These are phyloP conservation scores for Chlamydomonas incerta DNA, from an alignment of 139 green algal species.

Conservation along the genomic window DNA sequence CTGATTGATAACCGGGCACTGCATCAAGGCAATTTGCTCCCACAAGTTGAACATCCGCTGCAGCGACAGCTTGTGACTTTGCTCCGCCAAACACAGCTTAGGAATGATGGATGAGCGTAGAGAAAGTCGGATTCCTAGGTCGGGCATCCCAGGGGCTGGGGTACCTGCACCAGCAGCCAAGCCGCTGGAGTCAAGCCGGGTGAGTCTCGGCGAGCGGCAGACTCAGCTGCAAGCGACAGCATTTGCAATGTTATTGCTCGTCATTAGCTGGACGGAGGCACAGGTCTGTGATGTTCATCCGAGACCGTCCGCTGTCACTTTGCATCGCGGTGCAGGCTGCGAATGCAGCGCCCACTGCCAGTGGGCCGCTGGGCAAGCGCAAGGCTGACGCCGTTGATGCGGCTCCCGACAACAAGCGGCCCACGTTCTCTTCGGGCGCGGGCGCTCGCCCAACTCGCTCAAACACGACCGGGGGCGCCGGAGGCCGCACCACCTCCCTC, in stretches of 20 bases:
- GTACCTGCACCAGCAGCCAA: no score
- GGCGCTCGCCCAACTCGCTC: neutral
- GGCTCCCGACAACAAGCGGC: constrained; percentile 49
- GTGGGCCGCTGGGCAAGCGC: constrained; percentile 41
- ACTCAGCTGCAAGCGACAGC: neutral
- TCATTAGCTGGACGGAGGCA: no score
- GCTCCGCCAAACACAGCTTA: no score
- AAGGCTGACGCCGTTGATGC: constrained; percentile 32
- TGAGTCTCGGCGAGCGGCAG: no score
- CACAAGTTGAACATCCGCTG: no score
- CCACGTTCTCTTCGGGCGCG: neutral
- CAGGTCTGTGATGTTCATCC: no score
- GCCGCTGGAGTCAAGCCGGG: no score
- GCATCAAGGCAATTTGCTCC: no score
- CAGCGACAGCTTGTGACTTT: no score
- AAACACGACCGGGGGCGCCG: neutral
- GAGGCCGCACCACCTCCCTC: neutral
- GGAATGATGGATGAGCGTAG: constrained; percentile 7
- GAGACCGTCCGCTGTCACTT: no score
- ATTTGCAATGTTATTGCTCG: neutral
- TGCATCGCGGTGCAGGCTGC: neutral
- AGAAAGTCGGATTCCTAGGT: constrained; percentile 22
- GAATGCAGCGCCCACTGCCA: neutral
- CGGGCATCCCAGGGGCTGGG: neutral
- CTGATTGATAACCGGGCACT: no score